Base-by-base conservation (phyloP, 1,284 basidiomycete species). In the Ceratobasidium sp. region DNA sequence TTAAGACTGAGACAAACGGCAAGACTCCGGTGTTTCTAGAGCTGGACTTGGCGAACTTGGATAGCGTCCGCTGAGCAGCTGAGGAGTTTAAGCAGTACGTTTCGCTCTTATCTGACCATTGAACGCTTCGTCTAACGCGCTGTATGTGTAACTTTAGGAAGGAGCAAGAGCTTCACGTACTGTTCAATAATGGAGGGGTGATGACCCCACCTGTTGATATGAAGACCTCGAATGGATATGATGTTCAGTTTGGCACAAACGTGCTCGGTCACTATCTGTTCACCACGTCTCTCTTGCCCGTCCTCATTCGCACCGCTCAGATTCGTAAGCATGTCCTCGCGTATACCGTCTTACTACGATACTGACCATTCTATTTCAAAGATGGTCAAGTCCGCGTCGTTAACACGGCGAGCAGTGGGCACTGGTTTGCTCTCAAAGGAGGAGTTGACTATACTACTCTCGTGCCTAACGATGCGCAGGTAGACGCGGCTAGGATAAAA, bases 101-200 rank as follows among this genome's bases (percentile, higher is more conserved):
- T 74, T 14, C 22, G 22, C 64, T 19, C 17, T 8, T 31, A 29
- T 7, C 1, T 47, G 11, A 27, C 31, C 11, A 14, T 41, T 22
- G 15, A 24, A 14, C 14, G 22, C 17, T n/a, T 17, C 19, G n/a
- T n/a, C n/a, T 45, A 17, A 27, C 36, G 29, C 24, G 24, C 7
- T 17, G 14, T 19, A n/a, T 2, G 15, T 29, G 8, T 15, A 19
- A 14, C 41, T 36, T 14, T 27, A 87, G 83, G 75, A 85, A 86
- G 74, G 89, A 89, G 77, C 79, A 73, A 0, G 80, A 84, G 60
- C 81, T 90, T 17, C 84, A 89, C 77, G 81, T 87, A 14, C 81
- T 90, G 8, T 87, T 86, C 77, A 88, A 89, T 79, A 88, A 88
- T 72, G 87, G 89, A 1, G 90, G 90, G 5, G 84, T 92, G 11